Percentiles rank a stretch among this genome's conserved stretches.
Evolutionary conservation across 192 early-diverging fungal genomes (phyloP).

Genomic region (Entomortierella chlamydospora): DNA sequence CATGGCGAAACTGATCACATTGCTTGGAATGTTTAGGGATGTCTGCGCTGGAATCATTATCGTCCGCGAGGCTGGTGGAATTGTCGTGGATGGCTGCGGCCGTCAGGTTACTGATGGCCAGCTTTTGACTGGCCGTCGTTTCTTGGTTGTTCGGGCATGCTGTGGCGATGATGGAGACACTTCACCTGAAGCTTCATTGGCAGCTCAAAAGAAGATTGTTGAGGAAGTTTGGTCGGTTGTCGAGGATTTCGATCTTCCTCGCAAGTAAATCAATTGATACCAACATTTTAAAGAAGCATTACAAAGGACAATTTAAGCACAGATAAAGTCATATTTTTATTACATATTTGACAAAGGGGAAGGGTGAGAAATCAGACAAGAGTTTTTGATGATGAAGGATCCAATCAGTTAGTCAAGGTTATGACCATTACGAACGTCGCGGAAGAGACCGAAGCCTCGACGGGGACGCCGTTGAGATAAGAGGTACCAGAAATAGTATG

Average conservation of each 20-base stretch:
- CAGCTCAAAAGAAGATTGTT: conserved; percentile 65
- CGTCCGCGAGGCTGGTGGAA: conserved; percentile 86
- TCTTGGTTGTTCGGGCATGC: conserved; percentile 63
- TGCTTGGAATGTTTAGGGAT: conserved; percentile 70
- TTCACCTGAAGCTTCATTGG: conserved; percentile 30
- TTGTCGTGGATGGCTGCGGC: conserved; percentile 70
- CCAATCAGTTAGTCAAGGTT: conserved; percentile 54
- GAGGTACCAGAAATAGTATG: conserved; percentile 55
- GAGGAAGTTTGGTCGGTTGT: conserved; percentile 69
- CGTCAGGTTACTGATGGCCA: conserved; percentile 45
- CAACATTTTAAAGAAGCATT: too few relatives aligned
- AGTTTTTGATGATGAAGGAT: conserved; percentile 32
- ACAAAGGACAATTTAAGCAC: too few relatives aligned
- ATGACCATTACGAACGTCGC: conserved; percentile 44
- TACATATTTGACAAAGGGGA: too few relatives aligned
- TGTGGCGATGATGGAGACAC: conserved; percentile 36
- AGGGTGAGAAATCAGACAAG: too few relatives aligned
- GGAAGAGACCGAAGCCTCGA: conserved; percentile 48
- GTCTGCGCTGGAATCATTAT: conserved; percentile 90
- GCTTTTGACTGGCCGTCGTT: conserved; percentile 65
- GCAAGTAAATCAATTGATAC: conserved; percentile 28
- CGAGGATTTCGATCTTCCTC: conserved; percentile 64
- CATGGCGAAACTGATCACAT: too few relatives aligned
- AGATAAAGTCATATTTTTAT: too few relatives aligned
- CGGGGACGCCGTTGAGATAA: conserved; percentile 51